These are phyloP conservation scores for Crataegus laevigata DNA, from an alignment of 306 rosid genomes.

Conservation along the genomic window DNA sequence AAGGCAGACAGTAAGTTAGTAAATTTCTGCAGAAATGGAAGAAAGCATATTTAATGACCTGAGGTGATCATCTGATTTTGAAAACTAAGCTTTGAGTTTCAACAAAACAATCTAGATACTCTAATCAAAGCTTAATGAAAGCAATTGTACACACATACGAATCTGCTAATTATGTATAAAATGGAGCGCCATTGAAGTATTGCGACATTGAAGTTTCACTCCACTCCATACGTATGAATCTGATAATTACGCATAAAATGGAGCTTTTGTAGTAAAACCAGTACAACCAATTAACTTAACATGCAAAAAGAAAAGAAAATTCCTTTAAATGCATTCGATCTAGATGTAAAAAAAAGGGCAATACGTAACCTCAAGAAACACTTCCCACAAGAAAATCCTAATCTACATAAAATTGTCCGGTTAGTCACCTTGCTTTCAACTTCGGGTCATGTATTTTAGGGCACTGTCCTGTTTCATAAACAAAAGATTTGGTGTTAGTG, in stretches of 20 bases:
- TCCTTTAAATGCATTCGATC: not conserved
- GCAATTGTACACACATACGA: not conserved
- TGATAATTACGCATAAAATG: not conserved
- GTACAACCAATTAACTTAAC: not conserved
- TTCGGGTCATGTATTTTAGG: constrained; percentile 69
- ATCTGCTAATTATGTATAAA: not conserved
- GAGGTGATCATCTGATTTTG: not conserved
- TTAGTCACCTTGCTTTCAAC: constrained; percentile 63
- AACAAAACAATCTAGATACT: not conserved
- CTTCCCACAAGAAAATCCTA: not conserved
- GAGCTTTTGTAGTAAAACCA: not conserved
- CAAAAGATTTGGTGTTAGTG: not conserved
- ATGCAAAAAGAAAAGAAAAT: not conserved
- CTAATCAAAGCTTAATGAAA: not conserved
- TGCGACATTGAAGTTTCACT: not conserved
- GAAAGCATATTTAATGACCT: not conserved
- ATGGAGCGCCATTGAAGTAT: no score
- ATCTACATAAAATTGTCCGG: not conserved
- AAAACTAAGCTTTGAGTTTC: not conserved
- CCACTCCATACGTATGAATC: not conserved
- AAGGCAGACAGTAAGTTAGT: not conserved
- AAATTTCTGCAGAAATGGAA: not conserved
- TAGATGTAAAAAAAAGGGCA: not conserved
- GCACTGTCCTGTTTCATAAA: constrained; percentile 59
- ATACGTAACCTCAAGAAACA: not conserved